A percentile compares a stretch with the other conserved stretches of the same genome.
Evolutionary conservation across 768 basidiomycete species (phyloP).

Genomic region (Podaxis pistillaris): DNA sequence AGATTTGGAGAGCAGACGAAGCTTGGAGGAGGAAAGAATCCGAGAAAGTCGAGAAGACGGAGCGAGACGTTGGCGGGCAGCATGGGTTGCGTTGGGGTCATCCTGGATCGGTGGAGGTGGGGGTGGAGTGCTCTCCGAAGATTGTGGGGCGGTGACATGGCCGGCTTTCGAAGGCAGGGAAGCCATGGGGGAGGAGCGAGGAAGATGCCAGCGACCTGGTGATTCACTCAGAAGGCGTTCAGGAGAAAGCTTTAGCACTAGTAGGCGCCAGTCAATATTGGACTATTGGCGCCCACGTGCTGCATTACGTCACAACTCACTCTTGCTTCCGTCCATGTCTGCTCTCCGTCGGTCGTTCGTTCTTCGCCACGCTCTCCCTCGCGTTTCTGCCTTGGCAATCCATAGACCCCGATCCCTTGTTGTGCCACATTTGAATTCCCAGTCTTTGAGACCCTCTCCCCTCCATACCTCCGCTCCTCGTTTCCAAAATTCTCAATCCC

Average conservation of each 20-base stretch:
- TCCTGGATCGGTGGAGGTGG: constrained; percentile 38
- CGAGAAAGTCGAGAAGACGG: constrained; percentile 34
- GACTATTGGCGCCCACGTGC: neutral
- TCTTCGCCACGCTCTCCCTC: neutral
- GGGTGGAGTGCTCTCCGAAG: constrained; percentile 25
- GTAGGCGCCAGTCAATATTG: neutral
- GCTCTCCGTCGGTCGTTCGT: neutral
- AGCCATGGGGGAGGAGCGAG: constrained; percentile 5
- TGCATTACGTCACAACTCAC: constrained; percentile 8
- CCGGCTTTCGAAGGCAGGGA: constrained; percentile 20
- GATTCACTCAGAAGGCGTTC: neutral
- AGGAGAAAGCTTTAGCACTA: neutral
- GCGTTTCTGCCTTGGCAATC: neutral
- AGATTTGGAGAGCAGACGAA: constrained; percentile 18
- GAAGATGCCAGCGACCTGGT: neutral
- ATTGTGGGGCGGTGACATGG: neutral
- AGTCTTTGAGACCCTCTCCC: neutral
- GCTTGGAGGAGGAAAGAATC: constrained; percentile 34
- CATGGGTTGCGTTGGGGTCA: constrained; percentile 39
- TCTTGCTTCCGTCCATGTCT: constrained; percentile 4
- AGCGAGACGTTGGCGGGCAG: constrained; percentile 46
- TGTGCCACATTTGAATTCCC: neutral
- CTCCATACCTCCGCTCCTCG: neutral
- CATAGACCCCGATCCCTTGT: no score
- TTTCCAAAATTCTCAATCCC: neutral